Conservation (phyloP, 495 filamentous ascomycete genomes). For the Penicillium waksmanii region DNA sequence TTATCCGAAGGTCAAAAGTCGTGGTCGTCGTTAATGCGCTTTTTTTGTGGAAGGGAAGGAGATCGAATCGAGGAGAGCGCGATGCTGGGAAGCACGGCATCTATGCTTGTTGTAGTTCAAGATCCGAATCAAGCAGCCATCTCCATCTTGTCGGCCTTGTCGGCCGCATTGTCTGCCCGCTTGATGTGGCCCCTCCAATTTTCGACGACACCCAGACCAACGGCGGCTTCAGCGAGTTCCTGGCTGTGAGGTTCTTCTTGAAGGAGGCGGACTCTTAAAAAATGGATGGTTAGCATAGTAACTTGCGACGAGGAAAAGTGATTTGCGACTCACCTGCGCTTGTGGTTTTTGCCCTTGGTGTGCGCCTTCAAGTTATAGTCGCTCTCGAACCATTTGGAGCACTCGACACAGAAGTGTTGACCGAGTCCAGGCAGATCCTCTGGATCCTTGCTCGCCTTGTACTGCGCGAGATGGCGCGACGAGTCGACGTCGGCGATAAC, state of each 20-base stretch:
- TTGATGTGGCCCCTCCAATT: slow-evolving; percentile 30
- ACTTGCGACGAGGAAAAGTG: not conserved
- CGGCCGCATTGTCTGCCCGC: slow-evolving; percentile 44
- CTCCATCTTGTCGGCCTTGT: slow-evolving; percentile 34
- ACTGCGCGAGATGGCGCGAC: slow-evolving; percentile 74
- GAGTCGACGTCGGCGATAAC: slow-evolving; percentile 77
- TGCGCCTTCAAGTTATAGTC: slow-evolving; percentile 77
- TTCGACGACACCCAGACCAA: slow-evolving; percentile 61
- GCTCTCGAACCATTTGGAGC: slow-evolving; percentile 93
- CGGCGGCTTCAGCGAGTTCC: slow-evolving; percentile 80
- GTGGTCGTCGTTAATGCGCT: slow-evolving; percentile 14
- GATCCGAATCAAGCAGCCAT: slow-evolving; percentile 39
- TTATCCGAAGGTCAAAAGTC: slow-evolving; percentile 10
- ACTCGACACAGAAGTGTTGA: slow-evolving; percentile 86
- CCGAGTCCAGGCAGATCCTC: slow-evolving; percentile 90
- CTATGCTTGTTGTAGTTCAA: not conserved
- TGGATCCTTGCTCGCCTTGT: slow-evolving; percentile 74
- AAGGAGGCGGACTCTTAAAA: slow-evolving; percentile 68
- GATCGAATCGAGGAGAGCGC: not conserved
- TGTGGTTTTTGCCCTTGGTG: slow-evolving; percentile 86
- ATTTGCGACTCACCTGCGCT: slow-evolving; percentile 67
- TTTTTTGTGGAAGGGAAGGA: slow-evolving; percentile 5
- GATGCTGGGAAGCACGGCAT: not conserved
- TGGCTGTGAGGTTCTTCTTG: slow-evolving; percentile 83
- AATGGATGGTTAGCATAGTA: not conserved